phyloP scores from a whole-genome alignment of 306 rosid genomes.

The Vicia faba region DNA sequence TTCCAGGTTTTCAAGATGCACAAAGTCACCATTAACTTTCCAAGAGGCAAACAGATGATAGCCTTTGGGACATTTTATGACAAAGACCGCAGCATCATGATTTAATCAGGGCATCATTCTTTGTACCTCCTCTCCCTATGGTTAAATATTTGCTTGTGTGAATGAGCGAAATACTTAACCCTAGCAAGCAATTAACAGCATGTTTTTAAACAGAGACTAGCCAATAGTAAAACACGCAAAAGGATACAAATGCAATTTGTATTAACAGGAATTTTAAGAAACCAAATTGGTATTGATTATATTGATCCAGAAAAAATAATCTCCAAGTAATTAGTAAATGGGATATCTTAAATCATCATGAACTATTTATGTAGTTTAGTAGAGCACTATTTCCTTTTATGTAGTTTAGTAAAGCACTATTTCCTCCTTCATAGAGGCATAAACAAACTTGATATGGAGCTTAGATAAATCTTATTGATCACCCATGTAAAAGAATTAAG shows the following conservation, averaged over 20 bases:
- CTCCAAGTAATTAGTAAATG: neutral
- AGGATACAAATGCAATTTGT: neutral
- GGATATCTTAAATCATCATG: constrained; percentile 3
- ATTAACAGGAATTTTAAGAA: neutral
- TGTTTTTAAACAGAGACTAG: neutral
- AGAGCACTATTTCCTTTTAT: neutral
- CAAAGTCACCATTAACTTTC: neutral
- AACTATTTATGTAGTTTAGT: neutral
- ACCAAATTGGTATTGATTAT: constrained; percentile 1
- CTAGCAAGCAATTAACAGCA: constrained; percentile 5
- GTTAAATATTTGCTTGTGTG: neutral
- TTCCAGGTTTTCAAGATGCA: constrained; percentile 7
- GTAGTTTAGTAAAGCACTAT: neutral
- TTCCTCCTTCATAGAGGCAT: neutral
- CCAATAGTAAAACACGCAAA: neutral
- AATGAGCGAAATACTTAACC: neutral
- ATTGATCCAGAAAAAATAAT: neutral
- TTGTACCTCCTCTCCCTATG: too few species aligned
- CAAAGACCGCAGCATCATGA: neutral
- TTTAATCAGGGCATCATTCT: too few species aligned
- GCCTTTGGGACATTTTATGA: neutral
- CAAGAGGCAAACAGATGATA: constrained; percentile 1
- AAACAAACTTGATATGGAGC: constrained; percentile 10
- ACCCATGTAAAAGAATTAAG: neutral
- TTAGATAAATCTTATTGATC: constrained; percentile 5